Evolutionary conservation across 768 basidiomycete genomes (phyloP), one percentile per base, ranked within the genome.

Genomic region (Daedaleopsis nitida): DNA sequence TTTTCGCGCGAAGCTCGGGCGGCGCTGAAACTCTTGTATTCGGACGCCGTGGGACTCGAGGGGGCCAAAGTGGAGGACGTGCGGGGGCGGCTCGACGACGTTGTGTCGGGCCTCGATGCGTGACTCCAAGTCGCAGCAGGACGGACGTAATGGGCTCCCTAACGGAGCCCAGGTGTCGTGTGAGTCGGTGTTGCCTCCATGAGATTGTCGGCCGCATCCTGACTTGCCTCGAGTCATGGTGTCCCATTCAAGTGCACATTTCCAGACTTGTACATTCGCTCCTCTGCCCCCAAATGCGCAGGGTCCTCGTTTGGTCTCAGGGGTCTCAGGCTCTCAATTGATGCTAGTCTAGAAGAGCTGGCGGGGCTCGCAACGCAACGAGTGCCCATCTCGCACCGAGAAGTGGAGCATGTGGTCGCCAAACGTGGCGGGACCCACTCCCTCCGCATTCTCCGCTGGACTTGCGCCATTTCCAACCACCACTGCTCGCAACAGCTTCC

Each of bases 1-100:
- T 91, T 89, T 65, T 81, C 81, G 14, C 72, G 73, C 57, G 82
- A 84, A 65, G 80, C 86, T 9, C 79, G 89, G 55, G 76, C 77
- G 1, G 84, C 80, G n/a, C 75, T 92, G 53, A 81, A 73, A 70
- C 70, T 86, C 9, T 74, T 82, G 57, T 76, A 85, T 62, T 72
- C 77, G 19, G 84, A 80, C 5, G 83, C 82, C 38, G 75, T 86
- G 38, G 84, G 83, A 50, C 72, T 69, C 9, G 78, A 86, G 72
- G 88, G 80, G 5, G 72, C 68, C 11, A 77, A 77, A 54, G 78
- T 92, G 52, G 88, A 90, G 52, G 76, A 75, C 11, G 69, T 86
- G n/a, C 77, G 86, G 54, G 73, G 70, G 27, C 74, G 81, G 60
- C 74, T 88, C 23, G 86, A 88, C 60, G 83, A 86, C 13, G 69